Conservation (phyloP, 306 rosid genomes). For the Castanopsis chinensis region DNA sequence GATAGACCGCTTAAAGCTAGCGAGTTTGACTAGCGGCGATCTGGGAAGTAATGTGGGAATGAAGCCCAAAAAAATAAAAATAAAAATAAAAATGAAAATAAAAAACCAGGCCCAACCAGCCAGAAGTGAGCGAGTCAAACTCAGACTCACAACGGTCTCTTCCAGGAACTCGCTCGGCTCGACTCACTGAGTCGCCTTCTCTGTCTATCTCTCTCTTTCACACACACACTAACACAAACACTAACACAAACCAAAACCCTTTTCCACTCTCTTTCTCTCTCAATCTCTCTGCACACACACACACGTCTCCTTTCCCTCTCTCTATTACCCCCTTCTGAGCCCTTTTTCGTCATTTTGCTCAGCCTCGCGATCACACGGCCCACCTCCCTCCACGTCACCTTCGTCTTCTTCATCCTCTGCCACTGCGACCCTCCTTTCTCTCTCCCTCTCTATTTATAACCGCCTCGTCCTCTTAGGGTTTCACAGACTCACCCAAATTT, state of each 20-base stretch:
- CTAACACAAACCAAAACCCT: slow-evolving; percentile 7
- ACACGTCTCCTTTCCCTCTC: slow-evolving; percentile 5
- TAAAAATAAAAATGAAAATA: too few species aligned
- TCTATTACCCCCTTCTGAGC: slow-evolving; percentile 25
- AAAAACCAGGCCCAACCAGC: not conserved
- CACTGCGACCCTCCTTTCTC: slow-evolving; percentile 16
- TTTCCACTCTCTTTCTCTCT: slow-evolving; percentile 22
- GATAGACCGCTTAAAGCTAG: too few species aligned
- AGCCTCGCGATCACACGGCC: slow-evolving; percentile 49
- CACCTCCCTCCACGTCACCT: slow-evolving; percentile 59
- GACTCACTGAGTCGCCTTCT: slow-evolving; percentile 43
- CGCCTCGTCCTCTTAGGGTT: slow-evolving; percentile 59
- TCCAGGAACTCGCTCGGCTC: not conserved
- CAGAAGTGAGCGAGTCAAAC: not conserved
- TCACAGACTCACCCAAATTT: slow-evolving; percentile 9
- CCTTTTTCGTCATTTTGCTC: slow-evolving; percentile 65
- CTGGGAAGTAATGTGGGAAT: too few species aligned
- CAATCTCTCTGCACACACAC: slow-evolving; percentile 20
- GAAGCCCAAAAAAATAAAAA: slow-evolving; percentile 2
- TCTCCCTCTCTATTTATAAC: slow-evolving; percentile 25
- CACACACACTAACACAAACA: not conserved
- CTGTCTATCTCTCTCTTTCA: slow-evolving; percentile 25
- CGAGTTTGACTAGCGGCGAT: too few species aligned
- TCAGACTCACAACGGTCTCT: slow-evolving; percentile 11
- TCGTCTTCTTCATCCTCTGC: slow-evolving; percentile 53